Conservation (phyloP, 1,139 yeast genomes). For the Sugiyamaella novakii region DNA sequence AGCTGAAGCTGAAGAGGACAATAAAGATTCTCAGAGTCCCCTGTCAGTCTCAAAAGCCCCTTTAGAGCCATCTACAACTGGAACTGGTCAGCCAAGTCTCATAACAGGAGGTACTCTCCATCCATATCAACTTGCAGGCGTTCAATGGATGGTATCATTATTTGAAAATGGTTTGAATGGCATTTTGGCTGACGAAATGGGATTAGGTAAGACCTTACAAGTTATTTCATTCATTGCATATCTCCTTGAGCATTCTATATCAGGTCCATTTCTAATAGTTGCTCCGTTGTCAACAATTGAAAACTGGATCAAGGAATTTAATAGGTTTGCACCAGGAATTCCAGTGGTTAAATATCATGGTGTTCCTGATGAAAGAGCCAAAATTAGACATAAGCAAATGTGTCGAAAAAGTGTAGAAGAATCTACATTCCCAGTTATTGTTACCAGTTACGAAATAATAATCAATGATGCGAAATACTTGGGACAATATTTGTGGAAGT, state of each 20-base stretch:
- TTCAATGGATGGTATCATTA: conserved; percentile 84
- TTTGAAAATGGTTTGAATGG: conserved; percentile 89
- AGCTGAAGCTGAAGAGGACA: not conserved
- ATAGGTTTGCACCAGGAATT: conserved; percentile 67
- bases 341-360: conserved; percentile 67
- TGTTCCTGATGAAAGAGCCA: conserved; percentile 66
- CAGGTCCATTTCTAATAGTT: conserved; percentile 83
- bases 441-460: conserved; percentile 83
- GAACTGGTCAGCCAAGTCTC: conserved; percentile 59
- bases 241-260: conserved; percentile 73
- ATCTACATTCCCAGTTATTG: conserved; percentile 51
- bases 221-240: conserved; percentile 53
- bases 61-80: conserved; percentile 6
- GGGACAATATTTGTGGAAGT: conserved; percentile 69
- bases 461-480: conserved; percentile 65
- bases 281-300: conserved; percentile 87
- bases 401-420: conserved; percentile 65
- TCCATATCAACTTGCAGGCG: conserved; percentile 84
- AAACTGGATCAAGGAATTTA: conserved; percentile 78
- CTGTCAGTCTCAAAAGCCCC: not conserved
- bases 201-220: conserved; percentile 57
- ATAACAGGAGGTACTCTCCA: conserved; percentile 71
- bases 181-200: conserved; percentile 58
- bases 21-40: not conserved
- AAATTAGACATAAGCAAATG: conserved; percentile 43